These are phyloP conservation scores for Spiromastix sp. DNA, from an alignment of 2,329 filamentous ascomycete genomes.

Conservation along the genomic window DNA sequence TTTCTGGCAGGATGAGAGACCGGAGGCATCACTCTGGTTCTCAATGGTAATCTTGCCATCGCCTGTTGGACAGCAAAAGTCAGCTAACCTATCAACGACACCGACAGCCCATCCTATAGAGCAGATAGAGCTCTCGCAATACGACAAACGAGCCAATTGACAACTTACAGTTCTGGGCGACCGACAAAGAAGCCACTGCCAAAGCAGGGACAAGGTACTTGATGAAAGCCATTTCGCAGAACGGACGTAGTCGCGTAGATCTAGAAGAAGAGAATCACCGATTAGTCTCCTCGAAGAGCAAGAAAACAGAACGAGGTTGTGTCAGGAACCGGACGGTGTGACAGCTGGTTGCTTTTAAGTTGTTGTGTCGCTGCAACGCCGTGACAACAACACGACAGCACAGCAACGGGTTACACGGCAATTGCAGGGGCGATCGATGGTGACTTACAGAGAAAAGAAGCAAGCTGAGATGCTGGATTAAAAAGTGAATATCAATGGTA, in stretches of 20 bases:
- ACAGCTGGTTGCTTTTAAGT: too few relatives aligned
- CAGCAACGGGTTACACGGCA: too few relatives aligned
- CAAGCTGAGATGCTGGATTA: slow-evolving; percentile 2
- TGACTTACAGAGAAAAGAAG: too few relatives aligned
- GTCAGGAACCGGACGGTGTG: too few relatives aligned
- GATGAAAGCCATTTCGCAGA: slow-evolving; percentile 39
- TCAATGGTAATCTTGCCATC: slow-evolving; percentile 33
- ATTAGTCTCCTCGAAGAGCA: too few relatives aligned
- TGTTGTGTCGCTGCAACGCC: too few relatives aligned
- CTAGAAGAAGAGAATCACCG: slow-evolving; percentile 6
- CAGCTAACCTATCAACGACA: too few relatives aligned
- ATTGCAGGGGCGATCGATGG: too few relatives aligned
- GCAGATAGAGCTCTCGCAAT: neutral
- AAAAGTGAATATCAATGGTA: slow-evolving; percentile 4
- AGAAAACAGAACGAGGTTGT: too few relatives aligned
- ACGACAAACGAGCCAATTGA: slow-evolving; percentile 8
- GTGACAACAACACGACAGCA: too few relatives aligned
- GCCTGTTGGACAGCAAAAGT: slow-evolving; percentile 6
- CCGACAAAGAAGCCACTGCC: slow-evolving; percentile 41
- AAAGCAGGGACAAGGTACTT: slow-evolving; percentile 48
- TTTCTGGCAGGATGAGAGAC: slow-evolving; percentile 55
- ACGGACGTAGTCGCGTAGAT: slow-evolving; percentile 6
- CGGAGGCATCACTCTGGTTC: slow-evolving; percentile 54
- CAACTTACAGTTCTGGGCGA: slow-evolving; percentile 33
- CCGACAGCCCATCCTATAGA: too few relatives aligned